A percentile compares a stretch with the other conserved stretches of the same genome.
These are phyloP conservation scores for Penicillium italicum DNA, from an alignment of 2,329 filamentous ascomycete genomes.

Conservation along the genomic window DNA sequence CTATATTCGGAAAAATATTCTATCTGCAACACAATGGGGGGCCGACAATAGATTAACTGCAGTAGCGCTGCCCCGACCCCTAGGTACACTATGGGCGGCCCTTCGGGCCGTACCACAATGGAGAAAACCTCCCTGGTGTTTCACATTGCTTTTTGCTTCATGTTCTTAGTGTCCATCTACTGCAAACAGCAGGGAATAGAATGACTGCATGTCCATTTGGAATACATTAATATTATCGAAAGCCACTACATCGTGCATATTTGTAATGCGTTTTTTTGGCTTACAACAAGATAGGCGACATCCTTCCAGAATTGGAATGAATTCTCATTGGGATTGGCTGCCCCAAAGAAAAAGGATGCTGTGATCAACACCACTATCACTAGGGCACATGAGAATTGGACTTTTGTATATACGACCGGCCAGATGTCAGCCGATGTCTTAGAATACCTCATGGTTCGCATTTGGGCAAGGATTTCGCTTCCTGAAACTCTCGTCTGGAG, in stretches of 20 bases:
- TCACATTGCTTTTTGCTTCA: slow-evolving; percentile 13
- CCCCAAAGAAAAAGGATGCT: neutral
- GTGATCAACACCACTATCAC: slow-evolving; percentile 12
- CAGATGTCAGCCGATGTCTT: neutral
- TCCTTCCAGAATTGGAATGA: neutral
- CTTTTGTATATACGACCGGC: neutral
- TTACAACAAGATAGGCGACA: neutral
- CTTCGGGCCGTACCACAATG: slow-evolving; percentile 20
- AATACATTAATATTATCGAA: slow-evolving; percentile 5
- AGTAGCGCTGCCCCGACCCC: slow-evolving; percentile 12
- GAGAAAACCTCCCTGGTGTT: slow-evolving; percentile 15
- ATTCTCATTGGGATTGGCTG: slow-evolving; percentile 9
- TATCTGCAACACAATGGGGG: neutral
- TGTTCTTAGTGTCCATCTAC: neutral
- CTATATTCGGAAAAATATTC: neutral
- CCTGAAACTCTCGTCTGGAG: slow-evolving; percentile 9
- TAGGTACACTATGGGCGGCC: slow-evolving; percentile 8
- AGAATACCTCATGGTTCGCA: neutral
- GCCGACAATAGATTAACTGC: neutral
- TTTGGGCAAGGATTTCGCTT: neutral
- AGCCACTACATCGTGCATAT: slow-evolving; percentile 6
- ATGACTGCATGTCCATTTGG: slow-evolving; percentile 3
- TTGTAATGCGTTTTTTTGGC: neutral
- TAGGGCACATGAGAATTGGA: neutral
- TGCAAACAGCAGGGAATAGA: neutral